Base-by-base conservation (phyloP, 1,284 basidiomycete genomes). In the Trichosporon inkin region DNA sequence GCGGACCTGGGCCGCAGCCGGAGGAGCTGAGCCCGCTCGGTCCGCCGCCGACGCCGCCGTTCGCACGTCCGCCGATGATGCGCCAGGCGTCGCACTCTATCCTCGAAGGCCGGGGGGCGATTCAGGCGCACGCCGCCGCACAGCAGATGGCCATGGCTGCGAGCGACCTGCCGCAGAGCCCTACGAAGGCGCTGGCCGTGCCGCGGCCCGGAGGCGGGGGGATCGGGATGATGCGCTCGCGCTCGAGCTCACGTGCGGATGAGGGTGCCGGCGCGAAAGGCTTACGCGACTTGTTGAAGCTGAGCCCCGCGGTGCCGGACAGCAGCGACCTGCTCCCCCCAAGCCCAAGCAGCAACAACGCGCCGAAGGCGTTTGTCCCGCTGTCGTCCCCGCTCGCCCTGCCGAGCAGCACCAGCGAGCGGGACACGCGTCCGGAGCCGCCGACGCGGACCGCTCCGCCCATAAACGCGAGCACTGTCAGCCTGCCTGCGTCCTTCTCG, bases 271-370 rank as follows among this genome's bases (percentile, higher is more conserved):
- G 65, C n/a, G 37, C 67, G 0, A 57, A 72, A 35, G 73, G 71
- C 34, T 58, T 77, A 20, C 65, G 73, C 16, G 77, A 77, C 58
- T 60, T 75, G 20, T 64, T 79, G n/a, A 75, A 75, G 73, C 66
- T 77, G 8, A 71, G 75, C 1, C 67, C 75, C 2, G 69, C 72
- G 8, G 71, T 35, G 62, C 76, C 35, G 68, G 73, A 53, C 57
- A 73, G 24, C 44, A 36, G 67, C 24, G 90, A 92, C 69, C 78
- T 91, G 17, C 78, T 90, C 17, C 89, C 89, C 0, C 88, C 89
- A 0, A 90, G 88, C 1, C 89, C 89, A 5, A 85, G 85, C 11
- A 81, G 83, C 10, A 62, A 70, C 7, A 65, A 64, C 6, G 67
- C 66, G 16, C 69, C 69, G 10, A 65, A 68, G 38, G 67, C 66